phyloP scores from a whole-genome alignment of 441 rosid species.

The Francoa sonchifolia region DNA sequence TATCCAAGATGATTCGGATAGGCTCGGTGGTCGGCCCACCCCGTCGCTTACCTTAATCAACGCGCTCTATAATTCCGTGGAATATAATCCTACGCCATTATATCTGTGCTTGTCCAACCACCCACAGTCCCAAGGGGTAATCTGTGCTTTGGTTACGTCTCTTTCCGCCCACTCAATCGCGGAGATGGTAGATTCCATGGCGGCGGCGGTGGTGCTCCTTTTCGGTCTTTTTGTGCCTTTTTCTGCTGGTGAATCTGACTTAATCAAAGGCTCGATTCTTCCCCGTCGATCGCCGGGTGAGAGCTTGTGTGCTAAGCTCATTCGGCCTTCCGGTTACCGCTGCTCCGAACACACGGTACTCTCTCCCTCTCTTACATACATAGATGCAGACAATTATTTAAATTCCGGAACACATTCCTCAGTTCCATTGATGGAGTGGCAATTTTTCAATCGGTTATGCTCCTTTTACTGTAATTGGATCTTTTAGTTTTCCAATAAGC shows the following conservation, averaged over 20 bases:
- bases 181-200: neutral
- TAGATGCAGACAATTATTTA: too few species aligned
- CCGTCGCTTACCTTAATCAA: too few species aligned
- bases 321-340: constrained; percentile 55
- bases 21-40: too few species aligned
- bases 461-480: too few species aligned
- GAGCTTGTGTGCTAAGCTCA: constrained; percentile 48
- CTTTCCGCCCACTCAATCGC: neutral
- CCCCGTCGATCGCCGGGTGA: constrained; percentile 16
- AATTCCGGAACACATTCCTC: neutral
- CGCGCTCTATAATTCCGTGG: too few species aligned
- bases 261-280: neutral
- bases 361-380: constrained; percentile 2
- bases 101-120: neutral
- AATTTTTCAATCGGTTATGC: too few species aligned
- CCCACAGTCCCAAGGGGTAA: neutral
- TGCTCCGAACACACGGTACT: constrained; percentile 68
- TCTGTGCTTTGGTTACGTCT: neutral
- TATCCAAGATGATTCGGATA: too few species aligned
- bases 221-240: constrained; percentile 5
- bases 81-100: neutral
- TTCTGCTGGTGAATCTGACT: constrained; percentile 9
- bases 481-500: too few species aligned
- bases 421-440: neutral
- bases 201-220: constrained; percentile 1